Percentiles rank a stretch among this genome's conserved stretches.
These are phyloP conservation scores for Sanghuangporus weigelae DNA, from an alignment of 1,284 basidiomycete genomes.

Conservation along the genomic window DNA sequence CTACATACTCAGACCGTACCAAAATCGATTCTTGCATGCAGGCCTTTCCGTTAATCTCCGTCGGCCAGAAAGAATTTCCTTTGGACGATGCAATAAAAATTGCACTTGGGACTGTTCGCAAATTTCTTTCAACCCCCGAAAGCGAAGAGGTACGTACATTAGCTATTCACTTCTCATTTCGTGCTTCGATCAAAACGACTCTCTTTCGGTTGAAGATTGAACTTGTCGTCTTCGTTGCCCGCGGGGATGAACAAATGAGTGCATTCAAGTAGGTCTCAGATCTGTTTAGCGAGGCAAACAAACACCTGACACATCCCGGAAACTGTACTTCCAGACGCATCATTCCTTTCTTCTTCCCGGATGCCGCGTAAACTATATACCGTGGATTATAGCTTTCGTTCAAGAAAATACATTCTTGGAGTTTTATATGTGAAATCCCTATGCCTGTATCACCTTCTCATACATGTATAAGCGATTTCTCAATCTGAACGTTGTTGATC, in stretches of 20 bases:
- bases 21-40: slow-evolving; percentile 25
- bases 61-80: slow-evolving; percentile 77
- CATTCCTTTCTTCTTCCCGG: not conserved
- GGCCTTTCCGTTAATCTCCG: slow-evolving; percentile 80
- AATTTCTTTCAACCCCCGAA: slow-evolving; percentile 48
- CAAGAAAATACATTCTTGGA: not conserved
- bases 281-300: not conserved
- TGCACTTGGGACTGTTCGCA: slow-evolving; percentile 54
- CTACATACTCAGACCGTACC: not conserved
- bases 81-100: slow-evolving; percentile 65
- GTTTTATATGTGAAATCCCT: not conserved
- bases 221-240: not conserved
- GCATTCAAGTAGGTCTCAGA: not conserved
- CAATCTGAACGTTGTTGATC: slow-evolving; percentile 11
- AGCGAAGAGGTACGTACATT: slow-evolving; percentile 41
- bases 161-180: not conserved
- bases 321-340: not conserved
- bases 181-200: not conserved
- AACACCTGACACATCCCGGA: not conserved
- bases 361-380: not conserved
- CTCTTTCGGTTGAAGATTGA: not conserved
- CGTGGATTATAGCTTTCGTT: no score
- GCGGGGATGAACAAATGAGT: slow-evolving; percentile 4
- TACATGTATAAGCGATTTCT: no score
- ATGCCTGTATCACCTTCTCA: not conserved